A percentile compares a stretch with the other conserved stretches of the same genome.
Evolutionary conservation across 2,329 filamentous ascomycete species (phyloP).

Genomic region (Phaeomoniella chlamydospora): DNA sequence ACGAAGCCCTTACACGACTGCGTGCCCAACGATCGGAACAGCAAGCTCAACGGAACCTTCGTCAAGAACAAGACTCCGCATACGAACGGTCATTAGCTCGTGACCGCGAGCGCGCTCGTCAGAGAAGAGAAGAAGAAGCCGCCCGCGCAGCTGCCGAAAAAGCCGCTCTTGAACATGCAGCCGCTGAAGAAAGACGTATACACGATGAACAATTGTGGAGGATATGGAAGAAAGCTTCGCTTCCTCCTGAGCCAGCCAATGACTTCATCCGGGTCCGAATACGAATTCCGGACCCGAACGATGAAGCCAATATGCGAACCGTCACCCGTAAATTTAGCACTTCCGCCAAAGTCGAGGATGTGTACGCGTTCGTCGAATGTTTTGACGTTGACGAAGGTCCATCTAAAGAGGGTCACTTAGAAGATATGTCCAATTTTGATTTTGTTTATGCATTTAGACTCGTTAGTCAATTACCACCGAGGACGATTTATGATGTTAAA

Average conservation of each 20-base stretch:
- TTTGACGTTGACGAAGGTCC: conserved; percentile 41
- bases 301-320: conserved; percentile 45
- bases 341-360: conserved; percentile 63
- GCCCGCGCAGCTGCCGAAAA: conserved; percentile 45
- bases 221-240: conserved; percentile 56
- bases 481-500: conserved; percentile 62
- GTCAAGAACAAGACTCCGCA: conserved; percentile 81
- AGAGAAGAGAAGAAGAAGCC: conserved; percentile 62
- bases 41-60: conserved; percentile 62
- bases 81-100: conserved; percentile 84
- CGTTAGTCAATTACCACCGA: conserved; percentile 63
- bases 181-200: conserved; percentile 38
- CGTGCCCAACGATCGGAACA: conserved; percentile 68
- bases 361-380: conserved; percentile 95
- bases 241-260: conserved; percentile 58
- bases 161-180: conserved; percentile 49
- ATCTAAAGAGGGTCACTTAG: conserved; percentile 19
- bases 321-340: conserved; percentile 62
- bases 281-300: conserved; percentile 27
- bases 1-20: conserved; percentile 58
- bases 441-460: conserved; percentile 79
- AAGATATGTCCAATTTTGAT: conserved; percentile 52
- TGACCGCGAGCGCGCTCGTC: conserved; percentile 70
- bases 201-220: conserved; percentile 57
- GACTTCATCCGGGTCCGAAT: conserved; percentile 59